phyloP scores from a whole-genome alignment of 441 rosid genomes.

The Mallotus repandus region DNA sequence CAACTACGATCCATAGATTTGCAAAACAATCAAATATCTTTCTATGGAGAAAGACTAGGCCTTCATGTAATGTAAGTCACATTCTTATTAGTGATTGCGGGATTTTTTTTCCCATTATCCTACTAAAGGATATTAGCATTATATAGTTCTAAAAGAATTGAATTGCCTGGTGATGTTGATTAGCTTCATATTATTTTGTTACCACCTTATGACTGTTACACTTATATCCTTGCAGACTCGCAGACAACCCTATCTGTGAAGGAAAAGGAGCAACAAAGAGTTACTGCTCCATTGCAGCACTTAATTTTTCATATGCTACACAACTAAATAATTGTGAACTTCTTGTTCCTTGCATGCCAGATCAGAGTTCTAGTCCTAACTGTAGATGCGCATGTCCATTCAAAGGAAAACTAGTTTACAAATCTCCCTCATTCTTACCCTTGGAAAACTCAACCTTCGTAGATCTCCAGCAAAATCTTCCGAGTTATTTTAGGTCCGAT shows the following conservation, averaged over 20 bases:
- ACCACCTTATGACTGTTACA: conserved; percentile 46
- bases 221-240: neutral
- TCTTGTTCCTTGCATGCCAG: conserved; percentile 28
- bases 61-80: conserved; percentile 37
- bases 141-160: neutral
- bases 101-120: too few relatives aligned
- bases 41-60: conserved; percentile 17
- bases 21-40: conserved; percentile 41
- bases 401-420: conserved; percentile 51
- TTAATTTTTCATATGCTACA: conserved; percentile 27
- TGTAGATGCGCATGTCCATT: conserved; percentile 41
- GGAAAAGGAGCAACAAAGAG: neutral
- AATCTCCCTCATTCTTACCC: conserved; percentile 64
- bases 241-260: too few relatives aligned
- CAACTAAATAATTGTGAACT: conserved; percentile 40
- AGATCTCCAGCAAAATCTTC: conserved; percentile 29
- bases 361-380: conserved; percentile 47
- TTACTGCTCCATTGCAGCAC: conserved; percentile 32
- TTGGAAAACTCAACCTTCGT: conserved; percentile 30
- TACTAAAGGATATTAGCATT: neutral
- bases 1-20: conserved; percentile 51
- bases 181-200: too few relatives aligned
- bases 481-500: conserved; percentile 15
- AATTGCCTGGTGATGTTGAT: too few relatives aligned
- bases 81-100: neutral